Evolutionary conservation across 225 moss, liverwort and hornwort species (phyloP).

Genomic region (Marchantia polymorpha): DNA sequence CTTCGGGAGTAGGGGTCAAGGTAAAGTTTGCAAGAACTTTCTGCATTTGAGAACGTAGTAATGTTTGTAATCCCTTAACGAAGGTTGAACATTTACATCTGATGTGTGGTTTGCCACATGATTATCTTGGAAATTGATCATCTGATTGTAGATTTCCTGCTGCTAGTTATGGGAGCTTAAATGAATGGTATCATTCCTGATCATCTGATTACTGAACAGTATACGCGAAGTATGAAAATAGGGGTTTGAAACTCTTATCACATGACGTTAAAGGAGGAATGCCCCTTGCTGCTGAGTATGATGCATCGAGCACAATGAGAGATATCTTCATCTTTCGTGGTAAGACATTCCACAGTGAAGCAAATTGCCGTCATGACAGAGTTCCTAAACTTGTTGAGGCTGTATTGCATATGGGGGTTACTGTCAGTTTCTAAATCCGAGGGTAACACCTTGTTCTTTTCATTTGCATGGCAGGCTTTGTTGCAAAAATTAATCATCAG

Average conservation of each 20-base stretch:
- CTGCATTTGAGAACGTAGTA: background rate
- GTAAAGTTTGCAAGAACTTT: constrained; percentile 5
- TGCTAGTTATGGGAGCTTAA: background rate
- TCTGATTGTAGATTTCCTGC: background rate
- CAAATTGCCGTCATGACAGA: background rate
- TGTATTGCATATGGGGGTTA: background rate
- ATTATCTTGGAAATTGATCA: background rate
- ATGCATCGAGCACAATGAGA: constrained; percentile 48
- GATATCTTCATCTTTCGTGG: constrained; percentile 74
- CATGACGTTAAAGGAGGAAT: constrained; percentile 42
- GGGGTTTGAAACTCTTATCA: constrained; percentile 46
- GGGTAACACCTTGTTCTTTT: background rate
- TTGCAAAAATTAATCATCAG: constrained; percentile 24
- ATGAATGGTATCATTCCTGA: background rate
- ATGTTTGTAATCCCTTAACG: background rate
- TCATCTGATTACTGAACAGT: constrained; percentile 39
- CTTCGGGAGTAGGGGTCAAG: constrained; percentile 5
- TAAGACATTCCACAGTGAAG: constrained; percentile 11
- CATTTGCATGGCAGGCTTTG: constrained; percentile 32
- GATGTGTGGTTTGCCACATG: background rate
- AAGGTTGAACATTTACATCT: background rate
- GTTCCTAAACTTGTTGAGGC: background rate
- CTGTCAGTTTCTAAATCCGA: background rate
- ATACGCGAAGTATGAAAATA: constrained; percentile 51
- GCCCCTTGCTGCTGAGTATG: constrained; percentile 47